phyloP scores from a whole-genome alignment of 148 eudicot genomes.

The Rhododendron vialii region DNA sequence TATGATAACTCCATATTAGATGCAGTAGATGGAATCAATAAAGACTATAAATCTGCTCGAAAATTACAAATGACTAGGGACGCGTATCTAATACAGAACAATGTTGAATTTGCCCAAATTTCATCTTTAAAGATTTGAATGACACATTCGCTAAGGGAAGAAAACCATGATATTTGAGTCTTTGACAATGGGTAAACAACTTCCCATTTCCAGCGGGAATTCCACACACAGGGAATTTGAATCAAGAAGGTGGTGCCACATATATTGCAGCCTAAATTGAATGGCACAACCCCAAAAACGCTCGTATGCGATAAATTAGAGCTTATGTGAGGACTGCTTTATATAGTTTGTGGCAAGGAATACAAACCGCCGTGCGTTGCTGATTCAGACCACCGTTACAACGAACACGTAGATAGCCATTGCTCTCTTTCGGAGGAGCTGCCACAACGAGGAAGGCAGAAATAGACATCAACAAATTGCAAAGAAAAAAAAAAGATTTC shows the following conservation, averaged over 20 bases:
- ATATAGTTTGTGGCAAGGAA: neutral
- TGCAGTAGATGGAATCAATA: neutral
- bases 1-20: neutral
- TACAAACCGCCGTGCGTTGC: constrained; percentile 87
- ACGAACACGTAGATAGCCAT: constrained; percentile 90
- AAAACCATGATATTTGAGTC: neutral
- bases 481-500: neutral
- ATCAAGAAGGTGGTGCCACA: neutral
- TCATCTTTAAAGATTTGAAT: neutral
- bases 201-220: neutral
- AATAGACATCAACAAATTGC: neutral
- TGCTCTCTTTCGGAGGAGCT: constrained; percentile 73
- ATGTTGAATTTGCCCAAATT: neutral
- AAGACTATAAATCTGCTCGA: neutral
- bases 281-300: neutral
- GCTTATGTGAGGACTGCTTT: neutral
- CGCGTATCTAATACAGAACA: neutral
- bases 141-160: neutral
- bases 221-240: neutral
- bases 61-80: neutral
- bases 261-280: neutral
- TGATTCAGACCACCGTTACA: constrained; percentile 97
- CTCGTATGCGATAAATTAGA: neutral
- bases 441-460: constrained; percentile 24
- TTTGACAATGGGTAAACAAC: neutral